A percentile compares a stretch with the other conserved stretches of the same genome.
phyloP scores from a whole-genome alignment of 75 land plant species.

The Sequoiadendron giganteum region DNA sequence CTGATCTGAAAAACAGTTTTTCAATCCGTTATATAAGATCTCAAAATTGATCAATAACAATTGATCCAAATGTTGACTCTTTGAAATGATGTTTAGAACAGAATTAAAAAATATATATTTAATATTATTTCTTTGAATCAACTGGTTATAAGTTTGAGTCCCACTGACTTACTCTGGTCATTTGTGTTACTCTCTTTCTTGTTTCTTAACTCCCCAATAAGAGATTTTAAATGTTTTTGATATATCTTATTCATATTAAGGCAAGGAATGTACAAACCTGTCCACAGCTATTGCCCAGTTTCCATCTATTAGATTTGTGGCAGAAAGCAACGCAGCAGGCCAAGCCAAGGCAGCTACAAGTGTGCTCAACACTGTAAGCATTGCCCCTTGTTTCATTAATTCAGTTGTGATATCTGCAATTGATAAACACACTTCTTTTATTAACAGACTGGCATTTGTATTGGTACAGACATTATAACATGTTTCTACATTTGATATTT shows the following conservation, averaged over 20 bases:
- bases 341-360: constrained; percentile 85
- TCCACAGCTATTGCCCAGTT: constrained; percentile 96
- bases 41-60: background rate
- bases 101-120: background rate
- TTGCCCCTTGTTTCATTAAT: constrained; percentile 93
- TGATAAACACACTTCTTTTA: background rate
- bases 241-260: background rate
- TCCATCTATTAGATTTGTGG: constrained; percentile 92
- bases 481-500: background rate
- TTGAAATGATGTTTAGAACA: background rate
- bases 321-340: constrained; percentile 78
- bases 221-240: background rate
- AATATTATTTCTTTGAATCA: background rate
- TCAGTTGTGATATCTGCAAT: constrained; percentile 60
- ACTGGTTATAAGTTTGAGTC: background rate
- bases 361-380: constrained; percentile 85
- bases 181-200: background rate
- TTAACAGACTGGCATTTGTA: background rate
- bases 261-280: constrained; percentile 49
- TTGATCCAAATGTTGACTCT: background rate
- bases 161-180: background rate
- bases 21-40: background rate
- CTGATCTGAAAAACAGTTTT: constrained; percentile 51
- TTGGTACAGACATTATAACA: background rate
- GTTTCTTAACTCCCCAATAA: background rate